A percentile compares a stretch with the other conserved stretches of the same genome.
Evolutionary conservation across 106 monocot species (phyloP).

Genomic region (Xerophyta viscosa): DNA sequence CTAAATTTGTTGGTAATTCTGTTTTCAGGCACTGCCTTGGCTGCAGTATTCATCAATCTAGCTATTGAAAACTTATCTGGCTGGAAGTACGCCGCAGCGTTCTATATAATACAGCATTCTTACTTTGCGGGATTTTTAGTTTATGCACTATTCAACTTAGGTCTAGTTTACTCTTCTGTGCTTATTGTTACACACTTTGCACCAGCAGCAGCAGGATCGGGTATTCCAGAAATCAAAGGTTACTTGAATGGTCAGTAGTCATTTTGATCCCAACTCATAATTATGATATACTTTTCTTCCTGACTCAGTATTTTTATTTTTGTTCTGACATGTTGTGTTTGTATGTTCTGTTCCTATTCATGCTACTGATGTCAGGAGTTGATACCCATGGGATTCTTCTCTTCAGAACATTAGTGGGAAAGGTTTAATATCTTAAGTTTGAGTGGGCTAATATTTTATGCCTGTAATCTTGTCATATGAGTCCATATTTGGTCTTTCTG

Average conservation of each 20-base stretch:
- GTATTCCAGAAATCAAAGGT: conserved; percentile 99
- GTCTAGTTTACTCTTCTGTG: conserved; percentile 81
- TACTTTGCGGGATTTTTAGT: conserved; percentile 91
- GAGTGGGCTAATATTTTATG: too few species aligned
- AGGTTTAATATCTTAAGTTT: conserved; percentile 23
- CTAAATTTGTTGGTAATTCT: conserved; percentile 4
- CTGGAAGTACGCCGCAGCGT: conserved; percentile 90
- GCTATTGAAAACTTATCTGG: conserved; percentile 99
- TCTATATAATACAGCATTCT: conserved; percentile 86
- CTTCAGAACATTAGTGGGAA: conserved; percentile 92
- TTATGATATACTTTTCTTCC: too few species aligned
- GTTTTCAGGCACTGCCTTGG: conserved; percentile 75
- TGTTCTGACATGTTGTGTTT: too few species aligned
- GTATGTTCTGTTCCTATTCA: too few species aligned
- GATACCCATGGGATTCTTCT: conserved; percentile 96
- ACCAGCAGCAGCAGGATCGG: conserved; percentile 98
- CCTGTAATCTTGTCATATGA: too few species aligned
- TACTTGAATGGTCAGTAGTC: conserved; percentile 80
- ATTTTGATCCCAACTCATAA: too few species aligned
- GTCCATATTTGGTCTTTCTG: conserved; percentile 6
- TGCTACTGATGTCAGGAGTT: too few species aligned
- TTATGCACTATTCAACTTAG: conserved; percentile 74
- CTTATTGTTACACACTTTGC: conserved; percentile 88
- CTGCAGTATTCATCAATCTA: conserved; percentile 95
- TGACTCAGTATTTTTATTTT: background rate